A percentile compares a stretch with the other conserved stretches of the same genome.
phyloP scores from a whole-genome alignment of 306 rosid genomes.

The Quercus engelmannii region DNA sequence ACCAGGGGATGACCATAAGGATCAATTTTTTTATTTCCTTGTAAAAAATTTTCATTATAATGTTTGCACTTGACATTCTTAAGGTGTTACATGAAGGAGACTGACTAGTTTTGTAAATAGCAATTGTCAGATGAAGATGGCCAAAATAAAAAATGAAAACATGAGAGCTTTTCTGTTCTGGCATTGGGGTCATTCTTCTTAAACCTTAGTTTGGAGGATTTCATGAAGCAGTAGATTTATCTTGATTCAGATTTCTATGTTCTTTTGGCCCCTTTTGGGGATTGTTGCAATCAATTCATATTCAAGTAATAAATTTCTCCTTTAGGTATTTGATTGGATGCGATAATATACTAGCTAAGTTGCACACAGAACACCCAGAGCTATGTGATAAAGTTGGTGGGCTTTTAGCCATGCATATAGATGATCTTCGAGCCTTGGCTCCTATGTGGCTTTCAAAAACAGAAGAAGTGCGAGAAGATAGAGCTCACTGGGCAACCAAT shows the following conservation, averaged over 20 bases:
- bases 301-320: slow-evolving; percentile 13
- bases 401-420: slow-evolving; percentile 88
- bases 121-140: neutral
- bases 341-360: slow-evolving; percentile 74
- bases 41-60: neutral
- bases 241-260: neutral
- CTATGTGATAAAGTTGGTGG: slow-evolving; percentile 99
- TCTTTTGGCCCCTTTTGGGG: slow-evolving; percentile 22
- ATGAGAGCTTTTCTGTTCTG: neutral
- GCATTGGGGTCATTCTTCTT: slow-evolving; percentile 10
- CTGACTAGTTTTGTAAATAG: neutral
- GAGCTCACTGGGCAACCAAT: slow-evolving; percentile 89
- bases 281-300: slow-evolving; percentile 5
- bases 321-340: slow-evolving; percentile 90
- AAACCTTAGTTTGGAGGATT: slow-evolving; percentile 20
- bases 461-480: slow-evolving; percentile 93
- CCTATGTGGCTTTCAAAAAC: slow-evolving; percentile 98
- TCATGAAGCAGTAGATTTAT: neutral
- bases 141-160: neutral
- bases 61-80: neutral
- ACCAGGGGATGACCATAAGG: slow-evolving; percentile 2
- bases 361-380: slow-evolving; percentile 88
- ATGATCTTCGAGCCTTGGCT: slow-evolving; percentile 85
- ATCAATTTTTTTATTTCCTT: neutral
- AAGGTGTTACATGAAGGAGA: neutral